Percentiles rank a stretch among this genome's conserved stretches.
These are phyloP conservation scores for Globisporangium carolinianum DNA, from an alignment of 352 stramenopile genomes.

Conservation along the genomic window DNA sequence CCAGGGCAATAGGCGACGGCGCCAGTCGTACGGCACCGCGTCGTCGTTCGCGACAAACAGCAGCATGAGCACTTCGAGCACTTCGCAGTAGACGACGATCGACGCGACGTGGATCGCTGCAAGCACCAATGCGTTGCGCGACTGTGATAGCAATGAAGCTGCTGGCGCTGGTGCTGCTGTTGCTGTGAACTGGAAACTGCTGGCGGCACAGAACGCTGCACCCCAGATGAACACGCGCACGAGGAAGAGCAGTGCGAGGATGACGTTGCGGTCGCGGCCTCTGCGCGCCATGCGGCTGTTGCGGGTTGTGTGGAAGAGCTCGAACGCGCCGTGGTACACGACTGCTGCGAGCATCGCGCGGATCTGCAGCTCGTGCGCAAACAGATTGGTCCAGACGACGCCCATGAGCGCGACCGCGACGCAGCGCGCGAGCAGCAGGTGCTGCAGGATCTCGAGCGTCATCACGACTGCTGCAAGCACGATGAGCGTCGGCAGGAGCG, in stretches of 20 bases:
- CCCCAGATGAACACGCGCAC: slow-evolving; percentile 61
- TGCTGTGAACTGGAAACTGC: neutral
- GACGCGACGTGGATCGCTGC: slow-evolving; percentile 5
- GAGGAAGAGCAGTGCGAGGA: slow-evolving; percentile 49
- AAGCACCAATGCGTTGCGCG: neutral
- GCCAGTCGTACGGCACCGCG: slow-evolving; percentile 30
- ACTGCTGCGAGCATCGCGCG: slow-evolving; percentile 36
- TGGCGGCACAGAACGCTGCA: slow-evolving; percentile 26
- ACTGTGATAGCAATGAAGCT: neutral
- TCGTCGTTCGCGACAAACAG: slow-evolving; percentile 44
- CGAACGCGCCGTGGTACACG: slow-evolving; percentile 32
- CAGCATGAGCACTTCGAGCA: slow-evolving; percentile 44
- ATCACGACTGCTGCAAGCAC: slow-evolving; percentile 35
- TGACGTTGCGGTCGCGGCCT: slow-evolving; percentile 24
- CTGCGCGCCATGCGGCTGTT: slow-evolving; percentile 26
- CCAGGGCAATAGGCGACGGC: slow-evolving; percentile 34
- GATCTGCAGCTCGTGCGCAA: slow-evolving; percentile 30
- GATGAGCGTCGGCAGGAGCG: slow-evolving; percentile 35
- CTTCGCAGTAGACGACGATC: slow-evolving; percentile 33
- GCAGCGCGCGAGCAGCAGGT: slow-evolving; percentile 31
- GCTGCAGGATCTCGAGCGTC: slow-evolving; percentile 61
- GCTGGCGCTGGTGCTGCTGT: neutral
- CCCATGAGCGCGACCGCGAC: slow-evolving; percentile 31
- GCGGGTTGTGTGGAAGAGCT: slow-evolving; percentile 26
- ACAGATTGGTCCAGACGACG: slow-evolving; percentile 24